Evolutionary conservation across 2,329 filamentous ascomycete genomes (phyloP).

Genomic region (Fusarium denticulatum): DNA sequence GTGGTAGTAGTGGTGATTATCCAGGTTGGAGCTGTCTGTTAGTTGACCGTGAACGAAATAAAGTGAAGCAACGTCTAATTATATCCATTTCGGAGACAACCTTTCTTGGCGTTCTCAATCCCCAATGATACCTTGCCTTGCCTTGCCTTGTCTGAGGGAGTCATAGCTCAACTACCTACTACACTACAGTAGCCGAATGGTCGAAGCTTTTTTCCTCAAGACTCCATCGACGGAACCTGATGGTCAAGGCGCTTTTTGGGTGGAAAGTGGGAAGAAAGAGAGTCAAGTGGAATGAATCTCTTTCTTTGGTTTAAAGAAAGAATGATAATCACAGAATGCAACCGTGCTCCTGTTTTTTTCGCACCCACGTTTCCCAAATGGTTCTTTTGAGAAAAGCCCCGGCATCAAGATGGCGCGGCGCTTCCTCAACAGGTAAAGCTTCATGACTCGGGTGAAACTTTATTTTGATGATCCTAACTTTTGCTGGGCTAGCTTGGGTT

Average conservation of each 20-base stretch:
- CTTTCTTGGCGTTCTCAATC: not conserved
- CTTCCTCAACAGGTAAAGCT: constrained; percentile 29
- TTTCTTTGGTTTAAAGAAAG: not conserved
- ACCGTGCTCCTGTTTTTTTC: constrained; percentile 5
- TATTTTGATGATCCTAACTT: constrained; percentile 24
- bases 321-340: not conserved
- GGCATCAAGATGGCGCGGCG: constrained; percentile 36
- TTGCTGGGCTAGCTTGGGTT: constrained; percentile 12
- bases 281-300: not conserved
- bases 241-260: not conserved
- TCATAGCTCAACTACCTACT: not conserved
- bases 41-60: not conserved
- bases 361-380: not conserved
- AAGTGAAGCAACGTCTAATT: constrained; percentile 8
- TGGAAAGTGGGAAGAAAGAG: not conserved
- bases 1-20: not conserved
- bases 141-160: not conserved
- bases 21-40: constrained; percentile 7
- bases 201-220: not conserved
- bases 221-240: not conserved
- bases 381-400: constrained; percentile 22
- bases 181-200: not conserved
- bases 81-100: constrained; percentile 19
- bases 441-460: constrained; percentile 32
- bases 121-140: not conserved